Conservation (phyloP, 371 early-diverging fungal species). For the Rhizopus arrhizus region DNA sequence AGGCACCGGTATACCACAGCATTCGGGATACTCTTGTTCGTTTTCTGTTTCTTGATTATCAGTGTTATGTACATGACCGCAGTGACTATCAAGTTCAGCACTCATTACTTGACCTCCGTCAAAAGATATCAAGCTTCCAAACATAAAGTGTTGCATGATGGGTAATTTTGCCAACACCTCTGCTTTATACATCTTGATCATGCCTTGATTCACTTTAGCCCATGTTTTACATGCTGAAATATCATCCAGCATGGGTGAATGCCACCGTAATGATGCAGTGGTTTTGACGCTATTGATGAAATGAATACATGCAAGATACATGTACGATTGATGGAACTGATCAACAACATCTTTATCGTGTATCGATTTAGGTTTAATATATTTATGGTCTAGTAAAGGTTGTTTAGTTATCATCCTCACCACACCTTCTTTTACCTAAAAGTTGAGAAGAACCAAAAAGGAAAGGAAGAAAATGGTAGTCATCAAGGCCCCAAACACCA, state of each 20-base stretch:
- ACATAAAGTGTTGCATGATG: slow-evolving; percentile 98
- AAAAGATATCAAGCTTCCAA: slow-evolving; percentile 76
- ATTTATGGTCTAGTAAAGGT: slow-evolving; percentile 62
- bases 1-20: slow-evolving; percentile 94
- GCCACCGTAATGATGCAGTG: slow-evolving; percentile 71
- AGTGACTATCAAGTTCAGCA: slow-evolving; percentile 51
- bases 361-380: slow-evolving; percentile 88
- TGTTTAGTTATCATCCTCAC: too few relatives aligned
- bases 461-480: slow-evolving; percentile 98
- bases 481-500: slow-evolving; percentile 99
- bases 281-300: slow-evolving; percentile 81
- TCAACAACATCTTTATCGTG: slow-evolving; percentile 81
- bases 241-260: slow-evolving; percentile 97
- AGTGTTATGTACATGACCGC: slow-evolving; percentile 43
- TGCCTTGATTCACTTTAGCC: slow-evolving; percentile 93
- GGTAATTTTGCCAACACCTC: slow-evolving; percentile 96
- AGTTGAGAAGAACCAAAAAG: slow-evolving; percentile 94
- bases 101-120: slow-evolving; percentile 51
- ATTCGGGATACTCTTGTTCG: slow-evolving; percentile 87
- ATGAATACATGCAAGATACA: slow-evolving; percentile 92
- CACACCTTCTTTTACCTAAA: slow-evolving; percentile 47
- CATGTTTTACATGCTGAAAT: slow-evolving; percentile 91
- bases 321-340: slow-evolving; percentile 81
- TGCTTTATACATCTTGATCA: slow-evolving; percentile 98
- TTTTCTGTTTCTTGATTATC: neutral